phyloP scores from a whole-genome alignment of 192 early-diverging fungal genomes.

The Umbelopsis isabellina region DNA sequence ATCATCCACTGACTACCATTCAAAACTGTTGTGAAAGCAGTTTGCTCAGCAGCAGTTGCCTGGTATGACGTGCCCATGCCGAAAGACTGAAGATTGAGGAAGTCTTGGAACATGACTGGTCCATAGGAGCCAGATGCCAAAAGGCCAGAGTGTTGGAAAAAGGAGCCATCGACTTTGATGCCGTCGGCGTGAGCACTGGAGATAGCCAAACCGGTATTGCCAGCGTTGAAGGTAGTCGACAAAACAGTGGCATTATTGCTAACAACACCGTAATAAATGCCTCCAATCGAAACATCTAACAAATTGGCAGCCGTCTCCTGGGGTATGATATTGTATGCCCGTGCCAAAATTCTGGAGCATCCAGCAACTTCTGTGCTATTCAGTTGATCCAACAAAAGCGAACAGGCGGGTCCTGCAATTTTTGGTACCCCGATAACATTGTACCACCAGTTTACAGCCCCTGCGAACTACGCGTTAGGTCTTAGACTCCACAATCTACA shows the following conservation, averaged over 20 bases:
- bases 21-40: slow-evolving; percentile 18
- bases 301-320: slow-evolving; percentile 26
- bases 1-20: slow-evolving; percentile 36
- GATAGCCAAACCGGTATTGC: slow-evolving; percentile 7
- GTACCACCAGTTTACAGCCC: slow-evolving; percentile 18
- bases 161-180: slow-evolving; percentile 33
- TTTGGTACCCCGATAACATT: slow-evolving; percentile 22
- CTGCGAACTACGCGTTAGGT: not conserved
- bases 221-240: not conserved
- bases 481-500: not conserved
- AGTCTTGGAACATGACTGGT: slow-evolving; percentile 11
- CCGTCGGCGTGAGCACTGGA: slow-evolving; percentile 7
- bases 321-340: not conserved
- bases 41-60: slow-evolving; percentile 14
- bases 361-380: slow-evolving; percentile 1
- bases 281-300: slow-evolving; percentile 23
- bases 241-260: not conserved
- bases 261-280: slow-evolving; percentile 14
- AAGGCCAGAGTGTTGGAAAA: slow-evolving; percentile 27
- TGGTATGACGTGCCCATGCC: slow-evolving; percentile 16
- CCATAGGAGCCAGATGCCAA: slow-evolving; percentile 33
- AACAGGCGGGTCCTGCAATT: slow-evolving; percentile 10
- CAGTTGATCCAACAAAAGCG: not conserved
- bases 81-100: slow-evolving; percentile 20
- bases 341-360: not conserved